Conservation (phyloP, 805 yeast genomes). For the Saturnispora mendoncae region DNA sequence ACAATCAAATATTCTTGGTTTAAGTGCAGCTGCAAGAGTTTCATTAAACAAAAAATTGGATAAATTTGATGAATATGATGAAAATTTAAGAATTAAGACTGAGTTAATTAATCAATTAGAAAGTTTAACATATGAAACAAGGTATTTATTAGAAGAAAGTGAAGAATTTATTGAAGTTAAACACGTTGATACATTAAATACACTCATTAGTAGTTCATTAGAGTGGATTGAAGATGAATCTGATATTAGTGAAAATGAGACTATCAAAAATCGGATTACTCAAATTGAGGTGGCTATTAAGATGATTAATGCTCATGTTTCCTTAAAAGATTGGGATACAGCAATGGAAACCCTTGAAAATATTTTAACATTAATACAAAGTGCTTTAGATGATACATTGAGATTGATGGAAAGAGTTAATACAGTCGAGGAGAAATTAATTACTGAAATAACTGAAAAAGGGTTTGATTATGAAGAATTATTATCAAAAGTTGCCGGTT, state of each 20-base stretch:
- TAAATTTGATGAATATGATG: constrained; percentile 46
- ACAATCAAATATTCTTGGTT: constrained; percentile 30
- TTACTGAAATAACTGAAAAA: background rate
- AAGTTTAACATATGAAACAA: constrained; percentile 34
- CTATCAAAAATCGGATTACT: constrained; percentile 31
- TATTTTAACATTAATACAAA: constrained; percentile 29
- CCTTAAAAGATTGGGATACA: constrained; percentile 9
- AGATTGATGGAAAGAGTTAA: constrained; percentile 4
- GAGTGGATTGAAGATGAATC: constrained; percentile 79
- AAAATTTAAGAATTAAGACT: constrained; percentile 43
- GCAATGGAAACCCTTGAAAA: constrained; percentile 38
- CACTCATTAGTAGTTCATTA: constrained; percentile 38
- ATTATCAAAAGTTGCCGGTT: background rate
- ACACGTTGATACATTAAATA: constrained; percentile 30
- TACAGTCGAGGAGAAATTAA: constrained; percentile 33
- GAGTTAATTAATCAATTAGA: constrained; percentile 63
- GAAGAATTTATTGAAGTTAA: constrained; percentile 34
- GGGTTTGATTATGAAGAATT: constrained; percentile 3
- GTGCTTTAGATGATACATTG: constrained; percentile 1
- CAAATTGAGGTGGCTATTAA: constrained; percentile 10
- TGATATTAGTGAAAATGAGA: constrained; percentile 35
- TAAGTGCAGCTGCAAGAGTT: constrained; percentile 44
- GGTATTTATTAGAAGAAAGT: constrained; percentile 64
- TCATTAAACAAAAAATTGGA: constrained; percentile 40
- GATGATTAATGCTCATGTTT: constrained; percentile 4